Evolutionary conservation across 257 asterid genomes (phyloP), one percentile per base, ranked within the genome.

Genomic region (Capsicum rhomboideum): DNA sequence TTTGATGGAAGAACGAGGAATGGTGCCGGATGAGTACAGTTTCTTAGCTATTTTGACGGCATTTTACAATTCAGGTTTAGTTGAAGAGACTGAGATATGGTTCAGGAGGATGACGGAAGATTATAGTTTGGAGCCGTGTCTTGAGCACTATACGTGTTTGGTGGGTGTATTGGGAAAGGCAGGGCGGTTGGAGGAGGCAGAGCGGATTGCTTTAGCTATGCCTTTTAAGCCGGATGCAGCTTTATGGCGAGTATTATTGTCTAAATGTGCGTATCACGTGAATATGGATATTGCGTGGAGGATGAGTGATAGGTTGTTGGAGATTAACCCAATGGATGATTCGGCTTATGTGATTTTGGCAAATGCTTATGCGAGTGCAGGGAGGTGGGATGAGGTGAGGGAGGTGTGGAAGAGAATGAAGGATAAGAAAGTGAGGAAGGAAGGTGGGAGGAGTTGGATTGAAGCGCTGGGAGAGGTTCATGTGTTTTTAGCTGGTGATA

Each of bases 61-160:
- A 14, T 88, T 92, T 42, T 85, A 44, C 87, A 92, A 93, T 82
- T 92, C 92, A 0, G 92, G 93, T 53, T 79, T 90, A 91, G 91
- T 79, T 21, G 28, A 59, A 56, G 97, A 94, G 88, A 88, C 89
- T 6, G 89, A 91, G 80, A 88, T 67, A 87, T 95, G 97, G 99
- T 83, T 93, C 78, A 81, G 82, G 55, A 89, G 58, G 85, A 95
- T 94, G 98, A 88, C 56, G 21, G 52, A 49, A 52, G 86, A 86
- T 9, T 88, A 94, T 42, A 69, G 80, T 9, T 68, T 92, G 58
- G 88, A 93, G 88, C 97, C 97, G 10, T 83, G 82, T 80, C 85
- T 95, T 9, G 96, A 94, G 86, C 99, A 95, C 85, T 94, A 93
- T 40, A 95, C 97, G 1, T 95, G 98, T 86, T 84, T 94, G 84